A percentile compares a stretch with the other conserved stretches of the same genome.
phyloP scores from a whole-genome alignment of 768 basidiomycete genomes.

The Tricholoma bakamatsutake region DNA sequence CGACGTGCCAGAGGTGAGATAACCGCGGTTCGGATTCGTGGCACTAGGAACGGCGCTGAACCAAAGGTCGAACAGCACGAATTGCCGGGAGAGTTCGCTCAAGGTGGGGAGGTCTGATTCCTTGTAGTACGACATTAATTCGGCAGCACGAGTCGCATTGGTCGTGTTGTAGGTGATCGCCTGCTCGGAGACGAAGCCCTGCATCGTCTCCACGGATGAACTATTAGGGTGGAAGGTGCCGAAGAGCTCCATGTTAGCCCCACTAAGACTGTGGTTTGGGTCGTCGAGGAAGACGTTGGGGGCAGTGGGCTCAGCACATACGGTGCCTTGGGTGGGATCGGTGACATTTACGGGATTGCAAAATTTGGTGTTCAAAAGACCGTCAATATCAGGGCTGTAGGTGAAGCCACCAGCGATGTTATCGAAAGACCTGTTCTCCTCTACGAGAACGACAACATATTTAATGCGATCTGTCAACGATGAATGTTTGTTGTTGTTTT shows the following conservation, averaged over 20 bases:
- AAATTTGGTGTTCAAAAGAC: conserved; percentile 12
- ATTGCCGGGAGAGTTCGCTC: conserved; percentile 17
- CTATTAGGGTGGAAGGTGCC: conserved; percentile 18
- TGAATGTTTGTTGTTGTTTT: too few relatives aligned
- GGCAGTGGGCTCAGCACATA: conserved; percentile 16
- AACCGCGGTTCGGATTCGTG: conserved; percentile 27
- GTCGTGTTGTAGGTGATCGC: conserved; percentile 13
- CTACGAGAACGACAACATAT: conserved; percentile 20
- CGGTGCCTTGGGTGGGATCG: conserved; percentile 9
- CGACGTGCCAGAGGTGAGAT: conserved; percentile 22
- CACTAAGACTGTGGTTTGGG: conserved; percentile 21
- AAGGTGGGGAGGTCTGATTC: conserved; percentile 18
- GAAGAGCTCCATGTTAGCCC: conserved; percentile 20
- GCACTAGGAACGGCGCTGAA: conserved; percentile 25
- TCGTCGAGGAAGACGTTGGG: conserved; percentile 18
- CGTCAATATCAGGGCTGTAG: conserved; percentile 16
- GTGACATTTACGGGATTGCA: conserved; percentile 20
- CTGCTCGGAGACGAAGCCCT: conserved; percentile 22
- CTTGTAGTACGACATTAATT: conserved; percentile 22
- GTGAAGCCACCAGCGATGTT: conserved; percentile 21
- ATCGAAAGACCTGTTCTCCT: conserved; percentile 26
- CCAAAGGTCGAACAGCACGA: conserved; percentile 26
- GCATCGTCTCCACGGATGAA: conserved; percentile 13
- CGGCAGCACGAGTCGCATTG: conserved; percentile 15
- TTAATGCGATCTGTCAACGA: conserved; percentile 10